Evolutionary conservation across 148 eudicot genomes (phyloP), one percentile per base, ranked within the genome.

Genomic region (Fagopyrum homotropicum): DNA sequence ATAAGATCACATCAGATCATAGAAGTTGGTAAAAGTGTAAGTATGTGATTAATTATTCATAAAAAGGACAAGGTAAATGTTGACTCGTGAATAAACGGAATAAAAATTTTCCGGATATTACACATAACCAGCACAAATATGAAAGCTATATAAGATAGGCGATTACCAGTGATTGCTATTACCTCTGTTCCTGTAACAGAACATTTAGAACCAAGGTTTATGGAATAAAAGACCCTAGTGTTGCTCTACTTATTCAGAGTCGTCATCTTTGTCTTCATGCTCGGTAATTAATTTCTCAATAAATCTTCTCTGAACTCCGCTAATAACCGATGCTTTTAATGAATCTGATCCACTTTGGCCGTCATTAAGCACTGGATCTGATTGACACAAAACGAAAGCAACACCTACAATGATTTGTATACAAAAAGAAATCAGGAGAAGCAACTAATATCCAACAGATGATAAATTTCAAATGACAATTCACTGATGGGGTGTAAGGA

Each of bases 311-410:
- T 88, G 82, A 55, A 88, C 90, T 29, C 89, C 93, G 22, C 86
- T 85, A 73, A 93, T 83, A 30, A 91, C 91, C 52, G 89, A 84
- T 56, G 84, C 77, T 77, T 86, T 82, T 11, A 93, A 91, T 43
- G 81, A 80, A 78, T 89, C 91, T 35, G 86, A 64, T n/a, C 88
- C 88, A 74, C 83, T 77, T 71, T 85, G 92, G 16, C 92, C 97
- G 80, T 90, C 97, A 26, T 89, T 86, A 56, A 94, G 91, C 66
- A 91, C 97, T 6, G 98, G 98, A 89, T 94, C 93, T 49, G 96
- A 84, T 45, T 90, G 96, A 72, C 98, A 94, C 50, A 94, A 87
- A 64, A 89, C 92, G 54, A 91, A 66, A 17, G 97, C 97, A 68
- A 94, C 98, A 78, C 93, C 97, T 94, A 46, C 22, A 56, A 30